phyloP scores from a whole-genome alignment of 441 rosid genomes.

The Arabidopsis hybrid region DNA sequence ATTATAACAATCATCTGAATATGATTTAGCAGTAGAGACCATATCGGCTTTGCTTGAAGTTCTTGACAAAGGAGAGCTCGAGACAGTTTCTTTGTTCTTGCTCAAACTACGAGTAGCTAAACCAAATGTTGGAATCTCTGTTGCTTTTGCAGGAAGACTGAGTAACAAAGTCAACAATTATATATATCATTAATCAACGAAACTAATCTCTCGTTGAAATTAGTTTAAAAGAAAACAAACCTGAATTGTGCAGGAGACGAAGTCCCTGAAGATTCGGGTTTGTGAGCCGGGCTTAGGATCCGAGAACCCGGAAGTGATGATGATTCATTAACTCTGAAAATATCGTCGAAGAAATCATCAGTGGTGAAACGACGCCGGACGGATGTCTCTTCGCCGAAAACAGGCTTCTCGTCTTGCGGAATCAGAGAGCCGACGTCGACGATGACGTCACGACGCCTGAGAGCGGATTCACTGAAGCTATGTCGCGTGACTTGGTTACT shows the following conservation, averaged over 20 bases:
- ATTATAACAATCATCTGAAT: conserved; percentile 40
- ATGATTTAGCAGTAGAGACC: conserved; percentile 43
- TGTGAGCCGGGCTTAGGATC: conserved; percentile 67
- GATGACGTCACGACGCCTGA: conserved; percentile 25
- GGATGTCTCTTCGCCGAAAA: conserved; percentile 72
- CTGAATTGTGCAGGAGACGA: conserved; percentile 73
- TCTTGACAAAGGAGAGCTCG: conserved; percentile 57
- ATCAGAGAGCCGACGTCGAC: conserved; percentile 21
- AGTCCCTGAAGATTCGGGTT: conserved; percentile 57
- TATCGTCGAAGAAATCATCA: conserved; percentile 80
- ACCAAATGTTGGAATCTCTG: conserved; percentile 72
- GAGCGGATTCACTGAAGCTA: conserved; percentile 56
- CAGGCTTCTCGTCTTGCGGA: conserved; percentile 67
- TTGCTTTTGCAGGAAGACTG: conserved; percentile 73
- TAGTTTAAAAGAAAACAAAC: conserved; percentile 44
- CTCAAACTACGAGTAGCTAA: conserved; percentile 48
- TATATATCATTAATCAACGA: neutral
- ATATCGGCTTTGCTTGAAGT: conserved; percentile 52
- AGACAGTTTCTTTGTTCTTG: conserved; percentile 54
- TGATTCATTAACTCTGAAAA: conserved; percentile 59
- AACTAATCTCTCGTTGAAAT: neutral
- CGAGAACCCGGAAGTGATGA: conserved; percentile 59
- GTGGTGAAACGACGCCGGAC: conserved; percentile 53
- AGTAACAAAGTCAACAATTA: conserved; percentile 30
- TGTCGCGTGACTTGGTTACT: conserved; percentile 47